phyloP scores from a whole-genome alignment of 768 basidiomycete species.

The Boletellus ananiceps region DNA sequence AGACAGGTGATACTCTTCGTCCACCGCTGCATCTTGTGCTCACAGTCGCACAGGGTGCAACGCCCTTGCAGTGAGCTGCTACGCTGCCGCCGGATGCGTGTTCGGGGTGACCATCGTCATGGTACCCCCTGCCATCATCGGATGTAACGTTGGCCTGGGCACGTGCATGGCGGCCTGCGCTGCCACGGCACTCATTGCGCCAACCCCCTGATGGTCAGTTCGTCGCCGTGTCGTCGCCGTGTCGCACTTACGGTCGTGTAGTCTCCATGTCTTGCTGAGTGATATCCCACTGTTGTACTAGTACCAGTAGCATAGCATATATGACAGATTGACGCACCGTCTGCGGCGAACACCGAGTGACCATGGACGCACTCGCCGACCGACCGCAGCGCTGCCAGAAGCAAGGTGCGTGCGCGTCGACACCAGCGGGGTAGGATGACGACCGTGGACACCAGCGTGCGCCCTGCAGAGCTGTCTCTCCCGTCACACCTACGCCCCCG shows the following conservation, averaged over 20 bases:
- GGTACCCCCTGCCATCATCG: conserved; percentile 19
- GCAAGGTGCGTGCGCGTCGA: too few species aligned
- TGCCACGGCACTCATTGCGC: conserved; percentile 14
- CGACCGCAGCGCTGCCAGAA: conserved; percentile 17
- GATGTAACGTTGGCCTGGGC: conserved; percentile 22
- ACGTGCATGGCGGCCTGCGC: conserved; percentile 26
- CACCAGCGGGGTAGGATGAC: background rate
- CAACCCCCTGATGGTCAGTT: conserved; percentile 18
- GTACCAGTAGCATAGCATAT: background rate
- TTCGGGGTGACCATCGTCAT: conserved; percentile 22
- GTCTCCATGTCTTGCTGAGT: background rate
- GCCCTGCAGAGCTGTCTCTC: conserved; percentile 57
- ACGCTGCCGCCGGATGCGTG: conserved; percentile 18
- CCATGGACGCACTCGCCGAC: background rate
- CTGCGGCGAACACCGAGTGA: background rate
- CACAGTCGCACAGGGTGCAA: conserved; percentile 22
- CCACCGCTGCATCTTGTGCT: background rate
- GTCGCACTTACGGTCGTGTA: background rate
- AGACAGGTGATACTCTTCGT: conserved; percentile 15
- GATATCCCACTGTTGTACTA: background rate
- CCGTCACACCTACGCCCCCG: conserved; percentile 60
- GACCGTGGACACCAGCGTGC: conserved; percentile 44
- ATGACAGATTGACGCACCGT: too few species aligned
- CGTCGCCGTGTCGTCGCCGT: background rate
- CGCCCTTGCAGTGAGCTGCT: conserved; percentile 16